Base-by-base conservation (phyloP, 139 green algal genomes). In the Prasinococcaceae sp. region DNA sequence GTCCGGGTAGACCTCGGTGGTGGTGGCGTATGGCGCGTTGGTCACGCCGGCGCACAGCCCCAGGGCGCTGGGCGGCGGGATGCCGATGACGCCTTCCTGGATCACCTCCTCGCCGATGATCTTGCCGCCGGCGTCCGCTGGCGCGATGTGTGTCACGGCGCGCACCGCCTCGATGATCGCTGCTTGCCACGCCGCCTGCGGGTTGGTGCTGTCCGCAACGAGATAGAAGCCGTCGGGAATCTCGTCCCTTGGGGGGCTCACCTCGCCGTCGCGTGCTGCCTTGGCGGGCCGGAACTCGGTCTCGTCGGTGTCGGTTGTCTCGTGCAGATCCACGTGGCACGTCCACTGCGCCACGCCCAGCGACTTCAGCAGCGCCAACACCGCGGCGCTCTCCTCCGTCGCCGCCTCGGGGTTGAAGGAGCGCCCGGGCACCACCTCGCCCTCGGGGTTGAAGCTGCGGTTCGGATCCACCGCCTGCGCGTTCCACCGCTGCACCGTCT, bases 251-350 rank as follows among this genome's bases (percentile, higher is more conserved):
- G n/a, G n/a, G 4, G 50, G 50, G 8, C 42, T 32, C 14, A 8
- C 12, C 6, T 53, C 45, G 32, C 50, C 50, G 37, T 58, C 50
- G n/a, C 50, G 29, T 8, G 50, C 50, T 14, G 50, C 50, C 50
- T 58, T 58, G 6, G 50, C 50, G 4, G 50, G 50, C 6, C 50
- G 50, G 33, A 58, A 58, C 50, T 58, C 50, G 6, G 50, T 32
- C 37, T 58, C 50, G 37, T 58, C 50, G 14, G 6, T 58, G 50
- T 58, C 50, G 14, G 50, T 58, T 3, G 50, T 58, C 50, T 58
- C 50, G 37, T 58, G 50, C 32, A 58, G 50, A 32, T 58, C 50
- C 3, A 58, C 16, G 50, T 58, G 50, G 12, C 30, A 47, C 23
- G 30, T 46, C 50, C 50, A 58, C 20, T 43, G 26, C 17, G n/a